Conservation (phyloP, 2,329 filamentous ascomycete genomes). For the Penicillium polonicum region DNA sequence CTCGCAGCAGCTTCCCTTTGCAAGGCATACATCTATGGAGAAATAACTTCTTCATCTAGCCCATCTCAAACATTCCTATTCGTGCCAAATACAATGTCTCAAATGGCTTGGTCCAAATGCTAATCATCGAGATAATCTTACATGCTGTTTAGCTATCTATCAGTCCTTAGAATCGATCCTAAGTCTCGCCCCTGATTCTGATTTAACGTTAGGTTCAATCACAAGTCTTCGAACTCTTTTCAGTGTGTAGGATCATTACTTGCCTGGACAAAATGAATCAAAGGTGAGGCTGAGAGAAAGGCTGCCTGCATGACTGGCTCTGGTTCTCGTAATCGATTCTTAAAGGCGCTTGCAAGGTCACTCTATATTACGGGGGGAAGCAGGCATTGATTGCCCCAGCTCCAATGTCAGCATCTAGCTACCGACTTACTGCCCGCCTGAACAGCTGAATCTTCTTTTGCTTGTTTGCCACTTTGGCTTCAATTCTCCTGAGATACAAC, state of each 20-base stretch:
- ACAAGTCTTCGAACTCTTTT: not conserved
- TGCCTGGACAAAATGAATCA: not conserved
- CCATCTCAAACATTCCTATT: not conserved
- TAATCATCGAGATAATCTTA: not conserved
- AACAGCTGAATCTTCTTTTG: not conserved
- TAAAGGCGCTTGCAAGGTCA: not conserved
- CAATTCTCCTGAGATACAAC: not conserved
- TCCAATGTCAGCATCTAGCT: not conserved
- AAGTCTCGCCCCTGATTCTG: not conserved
- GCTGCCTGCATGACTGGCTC: not conserved
- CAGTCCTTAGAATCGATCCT: no score
- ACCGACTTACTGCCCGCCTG: no score
- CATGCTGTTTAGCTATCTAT: not conserved
- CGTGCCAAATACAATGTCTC: not conserved
- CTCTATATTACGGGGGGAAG: not conserved
- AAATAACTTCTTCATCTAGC: not conserved
- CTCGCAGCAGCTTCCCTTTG: not conserved
- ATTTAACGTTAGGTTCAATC: not conserved
- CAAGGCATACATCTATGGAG: not conserved
- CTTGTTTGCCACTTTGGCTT: not conserved
- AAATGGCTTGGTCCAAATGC: not conserved
- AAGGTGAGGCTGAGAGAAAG: not conserved
- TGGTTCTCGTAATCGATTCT: not conserved
- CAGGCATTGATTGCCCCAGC: not conserved
- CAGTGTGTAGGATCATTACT: not conserved